A percentile compares a stretch with the other conserved stretches of the same genome.
phyloP scores from a whole-genome alignment of 768 basidiomycete genomes.

The Calocybe cyanea region DNA sequence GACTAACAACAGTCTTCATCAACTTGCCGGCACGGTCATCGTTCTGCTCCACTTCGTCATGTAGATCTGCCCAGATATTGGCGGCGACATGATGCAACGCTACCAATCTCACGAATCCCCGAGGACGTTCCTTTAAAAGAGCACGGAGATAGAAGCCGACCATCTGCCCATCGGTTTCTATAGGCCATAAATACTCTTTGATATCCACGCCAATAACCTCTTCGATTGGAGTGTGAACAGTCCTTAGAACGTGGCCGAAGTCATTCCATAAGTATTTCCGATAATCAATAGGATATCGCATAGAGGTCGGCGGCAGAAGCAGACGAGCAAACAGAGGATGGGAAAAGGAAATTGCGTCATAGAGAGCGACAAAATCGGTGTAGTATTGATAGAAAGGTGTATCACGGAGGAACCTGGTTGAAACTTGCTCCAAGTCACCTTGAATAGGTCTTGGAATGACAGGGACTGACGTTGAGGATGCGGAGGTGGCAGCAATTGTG shows the following conservation, averaged over 20 bases:
- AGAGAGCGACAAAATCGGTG: conserved; percentile 86
- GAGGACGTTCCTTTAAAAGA: conserved; percentile 39
- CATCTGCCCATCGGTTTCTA: conserved; percentile 60
- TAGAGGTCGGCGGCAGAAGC: conserved; percentile 71
- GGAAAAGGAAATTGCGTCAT: conserved; percentile 86
- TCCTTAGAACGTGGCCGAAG: conserved; percentile 61
- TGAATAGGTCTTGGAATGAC: conserved; percentile 13
- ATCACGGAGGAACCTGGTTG: conserved; percentile 56
- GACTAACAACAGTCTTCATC: conserved; percentile 46
- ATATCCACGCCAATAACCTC: conserved; percentile 52
- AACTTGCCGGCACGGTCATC: conserved; percentile 42
- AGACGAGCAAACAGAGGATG: conserved; percentile 72
- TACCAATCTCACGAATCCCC: conserved; percentile 61
- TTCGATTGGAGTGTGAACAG: conserved; percentile 47
- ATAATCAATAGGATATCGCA: conserved; percentile 78
- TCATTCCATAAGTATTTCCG: conserved; percentile 84
- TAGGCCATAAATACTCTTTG: conserved; percentile 66
- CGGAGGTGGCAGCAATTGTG: conserved; percentile 28
- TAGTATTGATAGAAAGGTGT: conserved; percentile 94
- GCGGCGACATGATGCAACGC: conserved; percentile 79
- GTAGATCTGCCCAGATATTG: conserved; percentile 69
- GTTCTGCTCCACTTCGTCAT: conserved; percentile 16
- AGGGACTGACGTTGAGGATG: conserved; percentile 15
- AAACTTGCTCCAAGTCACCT: conserved; percentile 48
- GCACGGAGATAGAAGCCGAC: conserved; percentile 61